Percentiles rank a stretch among this genome's conserved stretches.
Conservation (phyloP, 345 rosid genomes). For the Populus alba region DNA sequence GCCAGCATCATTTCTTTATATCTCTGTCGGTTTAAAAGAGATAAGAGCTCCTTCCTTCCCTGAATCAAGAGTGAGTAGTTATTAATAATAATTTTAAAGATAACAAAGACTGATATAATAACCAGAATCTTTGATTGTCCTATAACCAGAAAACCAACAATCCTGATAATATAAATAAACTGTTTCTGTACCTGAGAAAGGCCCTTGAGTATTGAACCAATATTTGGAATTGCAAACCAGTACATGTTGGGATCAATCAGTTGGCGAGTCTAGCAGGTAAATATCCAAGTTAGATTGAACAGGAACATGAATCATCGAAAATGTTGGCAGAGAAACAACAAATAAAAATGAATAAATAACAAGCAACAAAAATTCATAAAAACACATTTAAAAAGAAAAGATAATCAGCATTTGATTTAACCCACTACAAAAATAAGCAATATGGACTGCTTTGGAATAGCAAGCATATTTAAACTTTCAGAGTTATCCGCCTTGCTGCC, state of each 20-base stretch:
- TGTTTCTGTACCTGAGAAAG: constrained; percentile 59
- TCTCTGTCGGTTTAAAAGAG: constrained; percentile 64
- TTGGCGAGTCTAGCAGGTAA: constrained; percentile 61
- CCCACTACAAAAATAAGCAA: not conserved
- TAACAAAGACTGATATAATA: not conserved
- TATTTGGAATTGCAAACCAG: constrained; percentile 89
- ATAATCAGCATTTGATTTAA: not conserved
- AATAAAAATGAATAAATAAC: not conserved
- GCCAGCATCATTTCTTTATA: constrained; percentile 94
- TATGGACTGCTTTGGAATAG: not conserved
- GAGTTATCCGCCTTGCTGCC: not conserved
- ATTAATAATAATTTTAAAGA: not conserved
- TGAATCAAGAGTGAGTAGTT: constrained; percentile 17
- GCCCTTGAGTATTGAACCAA: constrained; percentile 79
- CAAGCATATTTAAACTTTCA: not conserved
- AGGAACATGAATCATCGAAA: not conserved
- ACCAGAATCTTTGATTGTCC: not conserved
- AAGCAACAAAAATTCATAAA: not conserved
- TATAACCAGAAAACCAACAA: not conserved
- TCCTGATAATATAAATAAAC: not conserved
- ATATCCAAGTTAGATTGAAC: constrained; percentile 6
- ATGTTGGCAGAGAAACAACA: not conserved
- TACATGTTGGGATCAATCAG: constrained; percentile 78
- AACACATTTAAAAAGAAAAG: not conserved
- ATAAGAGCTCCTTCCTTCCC: constrained; percentile 95